Evolutionary conservation across 2,329 filamentous ascomycete genomes (phyloP), one percentile per base, ranked within the genome.

Genomic region (Fusarium secorum): DNA sequence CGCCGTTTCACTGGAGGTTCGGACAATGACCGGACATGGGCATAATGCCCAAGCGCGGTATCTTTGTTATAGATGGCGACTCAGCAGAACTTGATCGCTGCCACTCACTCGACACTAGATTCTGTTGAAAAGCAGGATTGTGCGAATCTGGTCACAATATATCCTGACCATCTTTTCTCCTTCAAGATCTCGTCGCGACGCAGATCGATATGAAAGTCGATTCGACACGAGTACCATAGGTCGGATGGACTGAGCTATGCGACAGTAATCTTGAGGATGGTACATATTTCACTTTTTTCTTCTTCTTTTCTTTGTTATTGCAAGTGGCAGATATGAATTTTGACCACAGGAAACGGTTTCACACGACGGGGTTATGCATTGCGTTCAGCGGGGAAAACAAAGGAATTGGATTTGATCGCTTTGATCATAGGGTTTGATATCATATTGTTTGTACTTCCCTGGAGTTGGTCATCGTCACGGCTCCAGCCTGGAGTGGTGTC

Each of bases 291-390:
- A 22, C 48, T 61, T 64, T 67, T 63, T 57, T 59, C 71, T 72
- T 26, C 18, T 26, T 63, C 6, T 46, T 58, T 45, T 66, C 56
- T 73, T 72, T 72, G 48, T 73, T 73, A 57, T 71, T 66, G 52
- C 56, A 70, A 54, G 71, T 73, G 65, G 72, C 67, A 70, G 65
- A 72, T 41, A 57, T 39, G 65, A 59, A 46, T 60, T 61, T 68
- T 66, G 72, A 65, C 61, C 64, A 73, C 66, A 63, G 70, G 76
- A 78, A 79, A 78, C 68, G 74, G 76, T 67, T 54, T 71, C 67
- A 78, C 66, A 81, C 66, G 78, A 80, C 60, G 74, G 74, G 73
- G 72, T 80, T 69, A 78, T 81, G 80, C 81, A 82, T 82, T 78
- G 73, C 74, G 71, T 75, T 78, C 71, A 80, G 79, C 78, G 79